Base-by-base conservation (phyloP, 1,139 yeast species). In the Saccharomyces hybrid region DNA sequence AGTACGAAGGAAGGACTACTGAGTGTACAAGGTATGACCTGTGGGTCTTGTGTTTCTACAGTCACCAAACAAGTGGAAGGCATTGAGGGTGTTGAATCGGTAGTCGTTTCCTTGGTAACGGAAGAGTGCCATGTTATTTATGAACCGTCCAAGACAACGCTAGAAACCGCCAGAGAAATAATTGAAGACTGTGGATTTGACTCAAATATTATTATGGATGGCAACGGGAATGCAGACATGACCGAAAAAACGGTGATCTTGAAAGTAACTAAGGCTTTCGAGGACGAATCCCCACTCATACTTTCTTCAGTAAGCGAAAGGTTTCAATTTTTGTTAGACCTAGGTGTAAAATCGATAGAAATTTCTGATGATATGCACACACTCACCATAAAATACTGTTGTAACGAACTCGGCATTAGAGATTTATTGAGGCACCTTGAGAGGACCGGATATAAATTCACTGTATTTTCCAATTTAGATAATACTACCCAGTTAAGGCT, bases 131-230 rank as follows among this genome's bases (percentile, higher is more conserved):
- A 71, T n/a, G 77, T 89, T 6, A 65, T 65, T 7, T 70, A 69
- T 41, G 64, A 68, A 14, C 54, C 64, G 0, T 51, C 73, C 0
- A 56, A 75, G 0, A 70, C 69, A 1, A 65, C 61, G 5, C 69
- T 83, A 9, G 70, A 70, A 14, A 74, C 74, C 8, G 56, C 68
- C 3, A 46, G 53, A 4, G 61, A 56, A 26, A 67, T 76, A 1
- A 78, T 89, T 31, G 95, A 88, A 56, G 86, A 85, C 61, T 81
- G 87, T 61, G 96, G 96, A 3, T 88, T 88, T 64, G 91, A 83
- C 47, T 84, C 84, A 5, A 38, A n/a, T 11, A 38, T 38, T 38
- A 38, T 38, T 14, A 5, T 61, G 57, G 1, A 55, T 76, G 2
- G 49, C 70, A 4, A 60, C 46, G 31, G 48, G 9, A 25, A 5